Conservation (phyloP, 2,329 filamentous ascomycete species). For the Apiospora aurea region DNA sequence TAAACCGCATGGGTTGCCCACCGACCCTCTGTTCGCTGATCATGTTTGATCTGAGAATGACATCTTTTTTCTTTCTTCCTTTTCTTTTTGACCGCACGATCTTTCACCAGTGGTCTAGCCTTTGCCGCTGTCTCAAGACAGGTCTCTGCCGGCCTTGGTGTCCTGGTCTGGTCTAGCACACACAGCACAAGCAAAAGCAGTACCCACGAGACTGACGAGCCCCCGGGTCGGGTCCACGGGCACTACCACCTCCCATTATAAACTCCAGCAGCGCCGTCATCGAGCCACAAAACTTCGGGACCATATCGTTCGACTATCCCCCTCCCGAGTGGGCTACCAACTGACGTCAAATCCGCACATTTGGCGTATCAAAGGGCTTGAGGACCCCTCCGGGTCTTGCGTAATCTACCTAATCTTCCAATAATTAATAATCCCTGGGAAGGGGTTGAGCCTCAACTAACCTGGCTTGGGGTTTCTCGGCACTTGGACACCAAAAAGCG, state of each 20-base stretch:
- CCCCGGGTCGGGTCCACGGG: background rate
- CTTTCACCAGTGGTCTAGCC: background rate
- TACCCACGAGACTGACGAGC: conserved; percentile 4
- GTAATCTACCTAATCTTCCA: background rate
- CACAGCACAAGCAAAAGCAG: background rate
- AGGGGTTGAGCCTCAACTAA: background rate
- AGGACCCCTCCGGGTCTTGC: background rate
- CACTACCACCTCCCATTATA: conserved; percentile 2
- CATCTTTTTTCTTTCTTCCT: background rate
- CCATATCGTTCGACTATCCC: background rate
- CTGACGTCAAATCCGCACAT: background rate
- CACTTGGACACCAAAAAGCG: background rate
- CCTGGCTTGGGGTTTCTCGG: background rate
- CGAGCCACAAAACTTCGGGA: conserved; percentile 9
- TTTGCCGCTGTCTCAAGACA: background rate
- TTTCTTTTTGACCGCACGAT: background rate
- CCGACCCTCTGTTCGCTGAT: background rate
- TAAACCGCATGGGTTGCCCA: conserved; percentile 18
- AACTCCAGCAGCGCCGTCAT: background rate
- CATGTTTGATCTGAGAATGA: background rate
- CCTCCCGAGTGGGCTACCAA: background rate
- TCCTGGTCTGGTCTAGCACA: background rate
- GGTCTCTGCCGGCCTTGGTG: background rate
- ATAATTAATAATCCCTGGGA: conserved; percentile 1
- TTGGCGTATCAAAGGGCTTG: background rate